These are phyloP conservation scores for Trichosporon sp. DNA, from an alignment of 1,284 basidiomycete species.

Conservation along the genomic window DNA sequence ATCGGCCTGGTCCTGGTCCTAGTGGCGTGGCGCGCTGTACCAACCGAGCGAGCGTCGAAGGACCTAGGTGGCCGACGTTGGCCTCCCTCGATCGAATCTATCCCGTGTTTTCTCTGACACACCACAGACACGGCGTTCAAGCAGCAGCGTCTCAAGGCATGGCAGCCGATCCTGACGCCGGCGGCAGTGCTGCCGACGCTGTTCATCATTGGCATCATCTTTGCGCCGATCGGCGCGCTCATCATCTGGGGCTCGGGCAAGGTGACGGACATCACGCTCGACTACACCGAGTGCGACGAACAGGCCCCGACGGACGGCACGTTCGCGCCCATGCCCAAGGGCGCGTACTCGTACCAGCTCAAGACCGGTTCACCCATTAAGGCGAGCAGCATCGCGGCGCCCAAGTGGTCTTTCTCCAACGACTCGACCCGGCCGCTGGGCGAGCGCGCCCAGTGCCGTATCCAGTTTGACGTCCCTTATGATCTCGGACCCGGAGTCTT, in stretches of 20 bases:
- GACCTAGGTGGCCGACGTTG: not conserved
- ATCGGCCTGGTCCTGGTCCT: not conserved
- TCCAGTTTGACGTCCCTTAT: constrained; percentile 76
- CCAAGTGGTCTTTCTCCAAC: constrained; percentile 62
- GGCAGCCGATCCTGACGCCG: constrained; percentile 98
- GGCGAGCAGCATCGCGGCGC: constrained; percentile 51
- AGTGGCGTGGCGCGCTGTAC: not conserved
- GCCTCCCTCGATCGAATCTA: no score
- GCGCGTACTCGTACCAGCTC: constrained; percentile 53
- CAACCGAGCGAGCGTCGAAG: no score
- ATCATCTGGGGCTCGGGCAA: constrained; percentile 80
- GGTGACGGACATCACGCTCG: constrained; percentile 89
- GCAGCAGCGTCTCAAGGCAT: constrained; percentile 98
- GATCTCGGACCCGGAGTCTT: constrained; percentile 72
- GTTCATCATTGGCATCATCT: constrained; percentile 88
- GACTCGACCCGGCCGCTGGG: constrained; percentile 50
- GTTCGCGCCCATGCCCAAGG: constrained; percentile 58
- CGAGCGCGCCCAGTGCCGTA: constrained; percentile 60
- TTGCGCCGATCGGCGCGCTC: constrained; percentile 91
- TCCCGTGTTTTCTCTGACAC: not conserved
- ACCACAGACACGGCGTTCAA: constrained; percentile 89
- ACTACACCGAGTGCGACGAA: constrained; percentile 86
- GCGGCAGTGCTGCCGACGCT: constrained; percentile 94
- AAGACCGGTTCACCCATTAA: constrained; percentile 55
- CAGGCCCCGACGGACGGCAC: constrained; percentile 54